phyloP scores from a whole-genome alignment of 2,329 filamentous ascomycete genomes.

The Talaromyces atroroseus region DNA sequence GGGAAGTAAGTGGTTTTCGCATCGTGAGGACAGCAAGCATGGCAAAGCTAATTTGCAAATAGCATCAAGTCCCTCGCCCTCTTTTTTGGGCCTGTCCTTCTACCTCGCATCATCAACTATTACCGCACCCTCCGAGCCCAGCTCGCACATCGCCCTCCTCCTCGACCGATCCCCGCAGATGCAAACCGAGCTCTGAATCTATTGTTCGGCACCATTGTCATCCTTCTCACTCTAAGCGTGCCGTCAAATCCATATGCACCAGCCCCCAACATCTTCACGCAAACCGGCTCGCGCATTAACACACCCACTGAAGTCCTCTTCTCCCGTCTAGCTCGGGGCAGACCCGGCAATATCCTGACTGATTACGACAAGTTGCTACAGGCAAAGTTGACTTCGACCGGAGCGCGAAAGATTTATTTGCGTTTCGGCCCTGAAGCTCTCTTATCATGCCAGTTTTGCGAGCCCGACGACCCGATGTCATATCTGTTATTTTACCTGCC shows the following conservation, averaged over 20 bases:
- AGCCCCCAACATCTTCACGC: constrained; percentile 64
- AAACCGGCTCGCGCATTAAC: constrained; percentile 74
- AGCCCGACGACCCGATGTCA: constrained; percentile 58
- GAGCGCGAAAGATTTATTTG: constrained; percentile 74
- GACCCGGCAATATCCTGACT: constrained; percentile 39
- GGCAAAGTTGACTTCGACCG: constrained; percentile 61
- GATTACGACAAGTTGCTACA: constrained; percentile 60
- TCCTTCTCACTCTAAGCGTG: constrained; percentile 58
- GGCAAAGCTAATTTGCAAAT: not conserved
- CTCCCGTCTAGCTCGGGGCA: constrained; percentile 56
- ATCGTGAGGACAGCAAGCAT: not conserved
- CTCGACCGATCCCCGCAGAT: constrained; percentile 30
- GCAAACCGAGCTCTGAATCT: constrained; percentile 41
- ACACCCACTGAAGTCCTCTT: constrained; percentile 83
- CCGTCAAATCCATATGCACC: constrained; percentile 57
- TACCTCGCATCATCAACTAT: constrained; percentile 35
- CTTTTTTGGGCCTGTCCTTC: constrained; percentile 38
- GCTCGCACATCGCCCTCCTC: constrained; percentile 31
- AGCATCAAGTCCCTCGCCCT: constrained; percentile 40
- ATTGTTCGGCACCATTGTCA: constrained; percentile 48
- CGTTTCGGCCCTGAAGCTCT: constrained; percentile 73
- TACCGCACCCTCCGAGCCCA: constrained; percentile 32
- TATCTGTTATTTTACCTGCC: constrained; percentile 81
- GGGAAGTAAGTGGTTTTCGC: constrained; percentile 9
- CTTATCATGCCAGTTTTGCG: constrained; percentile 76